Percentiles rank a stretch among this genome's conserved stretches.
phyloP scores from a whole-genome alignment of 139 green algal species.

The Chlamydomonas sphaeroides region DNA sequence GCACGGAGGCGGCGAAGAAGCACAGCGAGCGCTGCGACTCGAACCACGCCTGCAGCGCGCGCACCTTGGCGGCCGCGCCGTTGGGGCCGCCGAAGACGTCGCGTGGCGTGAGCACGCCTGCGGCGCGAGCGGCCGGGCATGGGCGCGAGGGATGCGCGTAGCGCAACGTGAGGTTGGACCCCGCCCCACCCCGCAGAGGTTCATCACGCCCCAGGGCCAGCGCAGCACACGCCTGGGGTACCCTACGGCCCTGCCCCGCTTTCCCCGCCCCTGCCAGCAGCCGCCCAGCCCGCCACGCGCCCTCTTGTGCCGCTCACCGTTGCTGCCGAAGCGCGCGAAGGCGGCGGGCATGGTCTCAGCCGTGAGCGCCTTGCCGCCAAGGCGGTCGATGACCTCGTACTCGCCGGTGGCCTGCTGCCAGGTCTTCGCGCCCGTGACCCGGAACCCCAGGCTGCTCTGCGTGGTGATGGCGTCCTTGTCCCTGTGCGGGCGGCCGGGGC shows the following conservation, averaged over 20 bases:
- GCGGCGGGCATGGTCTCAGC: conserved; percentile 65
- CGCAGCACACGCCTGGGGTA: too few species aligned
- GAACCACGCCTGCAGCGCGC: conserved; percentile 72
- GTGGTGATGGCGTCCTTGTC: conserved; percentile 82
- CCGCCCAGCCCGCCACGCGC: too few species aligned
- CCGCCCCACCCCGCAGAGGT: neutral
- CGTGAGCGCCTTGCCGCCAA: conserved; percentile 83
- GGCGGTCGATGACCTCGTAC: conserved; percentile 59
- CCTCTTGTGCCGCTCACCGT: conserved; percentile 72
- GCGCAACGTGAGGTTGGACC: too few species aligned
- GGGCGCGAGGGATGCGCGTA: too few species aligned
- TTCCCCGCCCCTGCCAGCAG: too few species aligned
- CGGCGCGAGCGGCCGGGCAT: conserved; percentile 7
- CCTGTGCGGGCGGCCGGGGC: conserved; percentile 35
- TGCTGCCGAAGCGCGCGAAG: conserved; percentile 77
- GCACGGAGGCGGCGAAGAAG: conserved; percentile 83
- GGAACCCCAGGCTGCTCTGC: conserved; percentile 79
- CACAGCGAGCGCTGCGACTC: conserved; percentile 71
- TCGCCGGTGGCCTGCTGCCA: conserved; percentile 61
- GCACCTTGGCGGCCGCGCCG: conserved; percentile 66
- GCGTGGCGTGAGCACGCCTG: conserved; percentile 51
- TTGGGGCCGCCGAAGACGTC: conserved; percentile 64
- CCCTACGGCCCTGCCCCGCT: too few species aligned
- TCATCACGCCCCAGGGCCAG: too few species aligned
- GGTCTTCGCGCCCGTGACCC: conserved; percentile 84